These are phyloP conservation scores for Carnegiea gigantea DNA, from an alignment of 179 eudicot species.

Conservation along the genomic window DNA sequence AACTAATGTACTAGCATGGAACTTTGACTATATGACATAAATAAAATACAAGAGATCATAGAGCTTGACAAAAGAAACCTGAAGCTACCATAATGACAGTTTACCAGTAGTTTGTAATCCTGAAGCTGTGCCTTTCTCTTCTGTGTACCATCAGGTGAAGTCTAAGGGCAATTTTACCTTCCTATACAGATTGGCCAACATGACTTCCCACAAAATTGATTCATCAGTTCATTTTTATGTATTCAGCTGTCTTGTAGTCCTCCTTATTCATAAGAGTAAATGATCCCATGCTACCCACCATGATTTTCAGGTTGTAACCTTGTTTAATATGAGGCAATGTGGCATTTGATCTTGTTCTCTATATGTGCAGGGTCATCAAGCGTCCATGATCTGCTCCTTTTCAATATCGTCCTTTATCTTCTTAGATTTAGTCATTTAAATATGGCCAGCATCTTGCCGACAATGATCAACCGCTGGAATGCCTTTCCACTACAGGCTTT, in stretches of 20 bases:
- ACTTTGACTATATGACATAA: not conserved
- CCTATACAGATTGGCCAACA: not conserved
- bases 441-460: slow-evolving; percentile 30
- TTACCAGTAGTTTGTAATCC: not conserved
- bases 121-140: not conserved
- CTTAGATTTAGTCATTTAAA: slow-evolving; percentile 41
- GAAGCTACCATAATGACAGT: not conserved
- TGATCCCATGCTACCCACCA: not conserved
- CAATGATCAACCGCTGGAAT: slow-evolving; percentile 30
- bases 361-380: slow-evolving; percentile 53
- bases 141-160: too few species aligned
- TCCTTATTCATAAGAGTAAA: not conserved
- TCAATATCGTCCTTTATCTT: slow-evolving; percentile 45
- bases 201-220: not conserved
- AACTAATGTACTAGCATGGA: not conserved
- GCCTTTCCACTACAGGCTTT: slow-evolving; percentile 37
- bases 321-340: slow-evolving; percentile 10
- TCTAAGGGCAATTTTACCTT: not conserved
- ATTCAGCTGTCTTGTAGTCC: not conserved
- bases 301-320: not conserved
- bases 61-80: not conserved
- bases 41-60: not conserved
- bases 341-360: slow-evolving; percentile 27
- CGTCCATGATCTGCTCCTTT: slow-evolving; percentile 39
- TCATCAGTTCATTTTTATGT: not conserved